Percentiles rank a stretch among this genome's conserved stretches.
These are phyloP conservation scores for Rutstroemia sp. DNA, from an alignment of 2,329 filamentous ascomycete genomes.

Conservation along the genomic window DNA sequence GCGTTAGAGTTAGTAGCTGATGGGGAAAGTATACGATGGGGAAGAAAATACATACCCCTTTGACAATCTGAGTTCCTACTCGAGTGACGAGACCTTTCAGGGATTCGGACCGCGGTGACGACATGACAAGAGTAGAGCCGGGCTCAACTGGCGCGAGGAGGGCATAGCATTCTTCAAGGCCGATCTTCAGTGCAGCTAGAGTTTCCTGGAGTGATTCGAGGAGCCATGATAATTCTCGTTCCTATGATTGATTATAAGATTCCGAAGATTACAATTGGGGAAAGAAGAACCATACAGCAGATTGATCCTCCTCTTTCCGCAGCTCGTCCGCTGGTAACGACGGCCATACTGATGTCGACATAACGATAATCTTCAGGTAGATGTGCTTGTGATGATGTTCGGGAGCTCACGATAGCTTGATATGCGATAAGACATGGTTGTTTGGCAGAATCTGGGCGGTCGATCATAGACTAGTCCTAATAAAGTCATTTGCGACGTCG, in stretches of 20 bases:
- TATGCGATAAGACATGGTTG: not conserved
- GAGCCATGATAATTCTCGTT: conserved; percentile 30
- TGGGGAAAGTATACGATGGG: not conserved
- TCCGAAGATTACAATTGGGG: not conserved
- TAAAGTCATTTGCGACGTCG: conserved; percentile 7
- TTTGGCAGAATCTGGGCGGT: conserved; percentile 3
- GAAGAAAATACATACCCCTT: conserved; percentile 50
- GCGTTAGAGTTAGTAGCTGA: not conserved
- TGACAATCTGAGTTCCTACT: conserved; percentile 83
- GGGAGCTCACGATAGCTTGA: not conserved
- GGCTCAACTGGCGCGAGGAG: conserved; percentile 78
- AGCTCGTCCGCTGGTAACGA: conserved; percentile 20
- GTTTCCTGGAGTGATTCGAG: conserved; percentile 30
- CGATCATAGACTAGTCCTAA: not conserved
- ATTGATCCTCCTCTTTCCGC: conserved; percentile 26
- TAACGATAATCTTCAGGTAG: conserved; percentile 2
- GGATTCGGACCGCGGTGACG: conserved; percentile 76
- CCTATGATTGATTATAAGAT: conserved; percentile 13
- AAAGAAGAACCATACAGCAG: conserved; percentile 18
- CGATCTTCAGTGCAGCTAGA: conserved; percentile 23
- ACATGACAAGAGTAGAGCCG: conserved; percentile 83
- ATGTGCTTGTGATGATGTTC: not conserved
- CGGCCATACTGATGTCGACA: conserved; percentile 25
- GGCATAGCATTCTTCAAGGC: conserved; percentile 59
- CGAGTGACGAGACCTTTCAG: conserved; percentile 91